Conservation (phyloP, 225 moss, liverwort and hornwort genomes). For the Pseudisothecium myosuroides region DNA sequence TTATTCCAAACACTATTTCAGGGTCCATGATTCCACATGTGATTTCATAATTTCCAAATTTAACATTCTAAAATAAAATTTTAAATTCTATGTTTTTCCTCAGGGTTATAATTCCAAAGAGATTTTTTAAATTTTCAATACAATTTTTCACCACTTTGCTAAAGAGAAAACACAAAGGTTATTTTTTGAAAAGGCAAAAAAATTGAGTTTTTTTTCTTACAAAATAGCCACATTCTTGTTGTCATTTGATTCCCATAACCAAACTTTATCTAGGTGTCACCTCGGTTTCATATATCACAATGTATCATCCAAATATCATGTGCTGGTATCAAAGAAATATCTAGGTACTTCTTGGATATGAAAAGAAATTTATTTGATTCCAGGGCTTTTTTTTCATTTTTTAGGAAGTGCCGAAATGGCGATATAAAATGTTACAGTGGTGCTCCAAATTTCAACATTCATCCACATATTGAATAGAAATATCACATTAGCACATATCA, state of each 20-base stretch:
- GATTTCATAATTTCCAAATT: neutral
- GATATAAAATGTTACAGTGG: too few relatives aligned
- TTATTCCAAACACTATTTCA: neutral
- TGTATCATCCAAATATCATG: neutral
- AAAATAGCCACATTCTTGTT: neutral
- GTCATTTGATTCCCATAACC: neutral
- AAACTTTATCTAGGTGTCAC: neutral
- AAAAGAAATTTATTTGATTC: neutral
- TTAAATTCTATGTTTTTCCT: accelerated
- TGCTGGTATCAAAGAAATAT: neutral
- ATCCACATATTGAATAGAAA: too few relatives aligned
- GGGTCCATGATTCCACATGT: neutral
- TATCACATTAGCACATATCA: too few relatives aligned
- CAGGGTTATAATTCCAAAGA: neutral
- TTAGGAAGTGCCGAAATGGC: too few relatives aligned
- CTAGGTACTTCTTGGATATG: accelerated
- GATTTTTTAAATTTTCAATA: too few relatives aligned
- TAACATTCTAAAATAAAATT: neutral
- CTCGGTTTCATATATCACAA: neutral
- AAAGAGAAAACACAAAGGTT: neutral
- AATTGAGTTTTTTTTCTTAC: neutral
- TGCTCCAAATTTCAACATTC: too few relatives aligned
- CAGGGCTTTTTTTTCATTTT: too few relatives aligned
- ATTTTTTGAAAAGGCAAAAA: neutral
- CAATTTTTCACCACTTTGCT: neutral